Evolutionary conservation across 2,329 filamentous ascomycete genomes (phyloP).

Genomic region (Xylaria sp.): DNA sequence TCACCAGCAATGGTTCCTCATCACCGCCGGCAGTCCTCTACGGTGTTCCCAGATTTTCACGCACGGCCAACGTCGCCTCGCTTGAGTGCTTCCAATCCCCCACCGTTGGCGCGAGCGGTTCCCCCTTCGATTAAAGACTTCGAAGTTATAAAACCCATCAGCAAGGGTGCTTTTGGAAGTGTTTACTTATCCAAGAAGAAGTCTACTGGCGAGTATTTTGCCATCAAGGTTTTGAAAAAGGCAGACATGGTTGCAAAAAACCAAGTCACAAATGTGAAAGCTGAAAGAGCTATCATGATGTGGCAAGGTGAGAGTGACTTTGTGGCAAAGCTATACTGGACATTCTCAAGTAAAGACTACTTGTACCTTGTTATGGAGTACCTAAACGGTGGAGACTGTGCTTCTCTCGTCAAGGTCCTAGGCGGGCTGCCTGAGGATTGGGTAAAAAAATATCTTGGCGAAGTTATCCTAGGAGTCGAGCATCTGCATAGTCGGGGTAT

Average conservation of each 20-base stretch:
- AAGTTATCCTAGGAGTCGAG: constrained; percentile 96
- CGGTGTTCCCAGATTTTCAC: constrained; percentile 77
- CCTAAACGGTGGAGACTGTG: constrained; percentile 95
- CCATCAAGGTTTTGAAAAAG: constrained; percentile 98
- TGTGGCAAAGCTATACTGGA: constrained; percentile 99
- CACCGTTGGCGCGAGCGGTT: constrained; percentile 87
- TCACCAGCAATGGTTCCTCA: constrained; percentile 74
- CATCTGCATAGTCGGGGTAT: constrained; percentile 94
- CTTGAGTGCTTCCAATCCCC: constrained; percentile 77
- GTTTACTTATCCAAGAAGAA: constrained; percentile 99
- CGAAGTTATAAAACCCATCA: constrained; percentile 99
- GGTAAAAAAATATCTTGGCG: constrained; percentile 96
- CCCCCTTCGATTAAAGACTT: constrained; percentile 99
- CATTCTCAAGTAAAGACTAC: constrained; percentile 99
- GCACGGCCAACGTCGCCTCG: constrained; percentile 82
- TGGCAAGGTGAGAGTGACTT: constrained; percentile 99
- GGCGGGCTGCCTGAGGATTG: constrained; percentile 95
- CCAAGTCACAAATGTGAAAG: constrained; percentile 98
- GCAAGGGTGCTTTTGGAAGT: constrained; percentile 97
- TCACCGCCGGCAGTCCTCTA: constrained; percentile 91
- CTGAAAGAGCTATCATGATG: constrained; percentile 99
- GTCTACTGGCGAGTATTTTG: constrained; percentile 96
- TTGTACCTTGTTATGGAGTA: constrained; percentile 99
- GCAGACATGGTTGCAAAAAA: constrained; percentile 99
- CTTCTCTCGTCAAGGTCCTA: constrained; percentile 93